Evolutionary conservation across 2,329 filamentous ascomycete species (phyloP).

Genomic region (Aspergillus viridinutans): DNA sequence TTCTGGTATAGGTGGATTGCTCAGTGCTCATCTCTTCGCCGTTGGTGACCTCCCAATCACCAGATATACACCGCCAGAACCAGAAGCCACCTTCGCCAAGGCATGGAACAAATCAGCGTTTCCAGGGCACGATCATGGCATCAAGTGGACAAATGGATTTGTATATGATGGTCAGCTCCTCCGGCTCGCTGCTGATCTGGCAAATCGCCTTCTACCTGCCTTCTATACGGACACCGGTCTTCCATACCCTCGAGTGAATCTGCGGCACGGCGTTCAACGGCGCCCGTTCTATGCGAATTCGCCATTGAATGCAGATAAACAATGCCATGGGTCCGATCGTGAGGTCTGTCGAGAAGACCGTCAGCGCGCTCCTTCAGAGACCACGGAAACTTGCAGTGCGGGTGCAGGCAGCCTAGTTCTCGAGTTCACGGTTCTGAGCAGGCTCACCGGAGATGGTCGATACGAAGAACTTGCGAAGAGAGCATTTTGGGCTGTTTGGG

Average conservation of each 20-base stretch:
- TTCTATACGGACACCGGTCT: conserved; percentile 89
- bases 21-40: conserved; percentile 92
- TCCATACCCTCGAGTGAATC: conserved; percentile 90
- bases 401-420: conserved; percentile 93
- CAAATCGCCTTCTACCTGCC: conserved; percentile 77
- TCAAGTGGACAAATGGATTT: conserved; percentile 72
- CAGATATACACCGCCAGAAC: conserved; percentile 60
- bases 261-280: conserved; percentile 68
- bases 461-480: conserved; percentile 87
- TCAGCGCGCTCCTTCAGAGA: conserved; percentile 52
- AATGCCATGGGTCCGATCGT: conserved; percentile 42
- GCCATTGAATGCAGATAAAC: conserved; percentile 58
- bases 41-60: conserved; percentile 82
- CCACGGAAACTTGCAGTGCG: conserved; percentile 94
- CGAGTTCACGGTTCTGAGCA: conserved; percentile 86
- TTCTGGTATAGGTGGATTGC: conserved; percentile 60
- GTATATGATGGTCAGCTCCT: conserved; percentile 85
- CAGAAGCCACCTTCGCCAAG: conserved; percentile 36
- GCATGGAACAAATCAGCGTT: conserved; percentile 37
- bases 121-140: conserved; percentile 34
- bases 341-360: conserved; percentile 41
- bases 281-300: conserved; percentile 83
- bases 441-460: conserved; percentile 77
- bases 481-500: conserved; percentile 98
- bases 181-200: conserved; percentile 82